Base-by-base conservation (phyloP, 805 yeast genomes). In the Candida corydali region DNA sequence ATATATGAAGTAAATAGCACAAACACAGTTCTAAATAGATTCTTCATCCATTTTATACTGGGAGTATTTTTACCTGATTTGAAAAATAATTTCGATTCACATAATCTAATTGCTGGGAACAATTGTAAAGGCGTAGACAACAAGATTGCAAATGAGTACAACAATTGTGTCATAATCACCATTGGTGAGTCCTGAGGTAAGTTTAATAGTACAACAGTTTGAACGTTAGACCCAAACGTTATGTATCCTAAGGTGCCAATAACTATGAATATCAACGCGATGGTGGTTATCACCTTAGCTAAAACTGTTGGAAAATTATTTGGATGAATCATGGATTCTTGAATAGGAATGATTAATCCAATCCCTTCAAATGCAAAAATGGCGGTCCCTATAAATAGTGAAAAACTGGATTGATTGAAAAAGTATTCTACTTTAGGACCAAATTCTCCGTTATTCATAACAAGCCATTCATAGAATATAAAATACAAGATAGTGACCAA, bases 341-440 rank as follows among this genome's bases (percentile, higher is more conserved):
- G 87, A 36, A 85, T 81, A 0, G 94, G 94, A 17, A 85, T 80
- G 34, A 85, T 81, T 32, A 85, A 64, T 0, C 94, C 93, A 39
- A 85, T 83, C 1, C 94, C 94, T 61, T 85, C 94, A 52, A 83
- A 85, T n/a, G 93, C 87, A 64, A 85, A 85, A 20, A 85, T 84
- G 2, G 91, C 89, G 5, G 85, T 86, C 7, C 94, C 94, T 34
- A 84, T 78, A 51, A 84, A 84, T 32, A 85, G 59, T 0, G 91
- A 76, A 70, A 86, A 84, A 34, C 70, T 70, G 4, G 70, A 64
- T 20, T 63, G 42, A 54, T 83, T 83, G 59, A 83, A 73, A 23
- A 59, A 54, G 34, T 59, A 56, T 16, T 66, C 64, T 22, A 83
- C 66, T 2, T 75, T 78, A 2, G 64, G 65, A 1, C 79, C 79